Percentiles rank a stretch among this genome's conserved stretches.
Conservation (phyloP, 768 basidiomycete genomes). For the Galerina marginata region DNA sequence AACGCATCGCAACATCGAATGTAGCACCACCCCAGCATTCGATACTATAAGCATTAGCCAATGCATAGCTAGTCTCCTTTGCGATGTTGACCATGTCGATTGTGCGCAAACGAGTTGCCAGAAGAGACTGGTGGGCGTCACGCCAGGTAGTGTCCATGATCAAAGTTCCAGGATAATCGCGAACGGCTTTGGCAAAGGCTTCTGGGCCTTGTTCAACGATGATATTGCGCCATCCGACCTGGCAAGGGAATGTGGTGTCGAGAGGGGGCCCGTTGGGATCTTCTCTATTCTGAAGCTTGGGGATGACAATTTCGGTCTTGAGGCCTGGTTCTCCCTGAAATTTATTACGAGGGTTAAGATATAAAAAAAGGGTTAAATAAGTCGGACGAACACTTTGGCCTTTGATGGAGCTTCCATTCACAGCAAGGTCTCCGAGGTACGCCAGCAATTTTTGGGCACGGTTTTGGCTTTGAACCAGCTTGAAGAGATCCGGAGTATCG, state of each 20-base stretch:
- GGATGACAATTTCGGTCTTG: slow-evolving; percentile 84
- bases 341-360: not conserved
- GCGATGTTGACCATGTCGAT: slow-evolving; percentile 99
- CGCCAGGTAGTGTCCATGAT: slow-evolving; percentile 99
- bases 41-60: slow-evolving; percentile 93
- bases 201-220: slow-evolving; percentile 98
- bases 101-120: slow-evolving; percentile 95
- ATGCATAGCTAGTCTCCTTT: slow-evolving; percentile 93
- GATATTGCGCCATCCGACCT: slow-evolving; percentile 96
- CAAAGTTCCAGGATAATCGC: slow-evolving; percentile 92
- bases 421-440: slow-evolving; percentile 96
- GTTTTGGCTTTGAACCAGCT: slow-evolving; percentile 96
- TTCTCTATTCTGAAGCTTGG: slow-evolving; percentile 77
- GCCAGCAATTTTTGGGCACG: slow-evolving; percentile 97
- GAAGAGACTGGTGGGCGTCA: slow-evolving; percentile 97
- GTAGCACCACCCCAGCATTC: slow-evolving; percentile 99
- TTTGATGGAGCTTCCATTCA: slow-evolving; percentile 98
- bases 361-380: not conserved
- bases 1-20: slow-evolving; percentile 98
- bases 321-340: slow-evolving; percentile 91
- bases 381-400: slow-evolving; percentile 68
- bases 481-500: slow-evolving; percentile 99
- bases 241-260: slow-evolving; percentile 84
- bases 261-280: slow-evolving; percentile 76
- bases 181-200: slow-evolving; percentile 97